Conservation (phyloP, 2,329 filamentous ascomycete species). For the Chrysoporthe cubensis region DNA sequence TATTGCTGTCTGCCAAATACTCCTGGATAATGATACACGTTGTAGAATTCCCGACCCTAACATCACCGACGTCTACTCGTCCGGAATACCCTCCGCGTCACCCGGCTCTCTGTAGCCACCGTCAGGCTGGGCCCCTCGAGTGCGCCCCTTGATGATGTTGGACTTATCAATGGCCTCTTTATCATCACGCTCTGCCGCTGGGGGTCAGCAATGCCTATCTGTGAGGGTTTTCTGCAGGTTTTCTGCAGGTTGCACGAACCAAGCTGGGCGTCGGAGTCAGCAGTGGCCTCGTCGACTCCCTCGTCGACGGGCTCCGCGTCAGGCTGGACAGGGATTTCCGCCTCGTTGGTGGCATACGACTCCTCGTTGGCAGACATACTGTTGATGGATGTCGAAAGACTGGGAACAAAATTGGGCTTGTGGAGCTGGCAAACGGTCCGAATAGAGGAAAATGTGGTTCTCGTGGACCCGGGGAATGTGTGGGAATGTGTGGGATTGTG, state of each 20-base stretch:
- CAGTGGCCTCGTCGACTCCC: slow-evolving; percentile 19
- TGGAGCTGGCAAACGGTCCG: slow-evolving; percentile 21
- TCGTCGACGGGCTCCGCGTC: slow-evolving; percentile 30
- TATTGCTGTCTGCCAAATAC: neutral
- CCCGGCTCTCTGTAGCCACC: slow-evolving; percentile 35
- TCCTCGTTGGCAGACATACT: slow-evolving; percentile 20
- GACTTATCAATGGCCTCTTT: slow-evolving; percentile 38
- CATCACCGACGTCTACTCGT: neutral
- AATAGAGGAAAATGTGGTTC: slow-evolving; percentile 21
- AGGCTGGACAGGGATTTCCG: slow-evolving; percentile 26
- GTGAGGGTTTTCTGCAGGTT: too few species aligned
- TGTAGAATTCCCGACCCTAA: too few species aligned
- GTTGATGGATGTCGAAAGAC: neutral
- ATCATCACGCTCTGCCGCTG: slow-evolving; percentile 35
- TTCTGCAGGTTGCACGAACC: slow-evolving; percentile 16
- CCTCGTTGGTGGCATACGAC: slow-evolving; percentile 25
- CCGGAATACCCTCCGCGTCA: slow-evolving; percentile 34
- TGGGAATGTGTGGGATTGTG: slow-evolving; percentile 7
- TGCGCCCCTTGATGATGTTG: slow-evolving; percentile 37
- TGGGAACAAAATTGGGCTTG: neutral
- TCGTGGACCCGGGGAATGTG: slow-evolving; percentile 14
- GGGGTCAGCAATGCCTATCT: neutral
- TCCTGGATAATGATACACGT: neutral
- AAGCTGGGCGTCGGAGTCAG: slow-evolving; percentile 31
- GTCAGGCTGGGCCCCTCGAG: slow-evolving; percentile 34